Conservation (phyloP, 148 eudicot genomes). For the Euryodendron excelsum region DNA sequence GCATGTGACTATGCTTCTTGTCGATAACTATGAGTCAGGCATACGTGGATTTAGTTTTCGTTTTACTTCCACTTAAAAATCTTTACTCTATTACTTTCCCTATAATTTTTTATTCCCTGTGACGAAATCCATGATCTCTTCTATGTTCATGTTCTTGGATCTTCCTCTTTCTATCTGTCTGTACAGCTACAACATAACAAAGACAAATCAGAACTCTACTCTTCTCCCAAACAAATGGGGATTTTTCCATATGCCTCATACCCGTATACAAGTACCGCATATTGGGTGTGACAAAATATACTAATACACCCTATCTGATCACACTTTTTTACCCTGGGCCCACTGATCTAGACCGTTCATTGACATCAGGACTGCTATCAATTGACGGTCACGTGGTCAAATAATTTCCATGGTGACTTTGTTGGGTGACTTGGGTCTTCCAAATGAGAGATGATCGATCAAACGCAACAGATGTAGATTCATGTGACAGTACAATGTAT, state of each 20-base stretch:
- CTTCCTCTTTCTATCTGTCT: background rate
- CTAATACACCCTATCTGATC: background rate
- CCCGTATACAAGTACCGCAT: background rate
- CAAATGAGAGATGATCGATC: background rate
- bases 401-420: background rate
- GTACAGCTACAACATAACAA: background rate
- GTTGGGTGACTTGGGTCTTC: too few species aligned
- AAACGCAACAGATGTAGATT: background rate
- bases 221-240: conserved; percentile 1
- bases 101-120: too few species aligned
- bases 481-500: background rate
- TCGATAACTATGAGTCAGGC: background rate
- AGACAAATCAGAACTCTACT: conserved; percentile 1
- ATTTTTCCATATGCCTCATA: background rate
- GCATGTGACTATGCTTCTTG: background rate
- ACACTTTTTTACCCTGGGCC: background rate
- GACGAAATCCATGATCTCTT: too few species aligned
- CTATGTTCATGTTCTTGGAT: background rate
- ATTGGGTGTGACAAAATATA: background rate
- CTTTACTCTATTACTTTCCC: too few species aligned
- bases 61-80: background rate
- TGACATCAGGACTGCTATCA: background rate
- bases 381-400: background rate
- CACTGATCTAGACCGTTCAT: conserved; percentile 1
- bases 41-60: background rate